Conservation (phyloP, 805 yeast genomes). For the Lachancea meyersii region DNA sequence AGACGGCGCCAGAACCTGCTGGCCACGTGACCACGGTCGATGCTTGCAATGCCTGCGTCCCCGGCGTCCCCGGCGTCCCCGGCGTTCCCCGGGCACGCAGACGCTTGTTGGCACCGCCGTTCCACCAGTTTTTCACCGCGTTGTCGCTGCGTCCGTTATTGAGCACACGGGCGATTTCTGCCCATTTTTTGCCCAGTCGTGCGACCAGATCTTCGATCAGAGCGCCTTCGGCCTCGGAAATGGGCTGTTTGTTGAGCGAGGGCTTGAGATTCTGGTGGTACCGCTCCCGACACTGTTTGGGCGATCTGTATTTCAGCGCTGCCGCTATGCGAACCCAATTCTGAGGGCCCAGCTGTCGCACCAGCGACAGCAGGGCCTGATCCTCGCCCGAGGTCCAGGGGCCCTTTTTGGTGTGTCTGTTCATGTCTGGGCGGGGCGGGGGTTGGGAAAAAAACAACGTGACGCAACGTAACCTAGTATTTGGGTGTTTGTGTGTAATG, state of each 20-base stretch:
- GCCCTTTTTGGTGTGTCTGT: conserved; percentile 37
- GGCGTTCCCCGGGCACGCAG: conserved; percentile 36
- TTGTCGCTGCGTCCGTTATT: conserved; percentile 74
- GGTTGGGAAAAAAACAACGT: neutral
- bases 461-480: too few species aligned
- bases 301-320: conserved; percentile 67
- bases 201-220: conserved; percentile 73
- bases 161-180: conserved; percentile 82
- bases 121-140: conserved; percentile 72
- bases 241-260: conserved; percentile 71
- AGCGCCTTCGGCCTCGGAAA: conserved; percentile 76
- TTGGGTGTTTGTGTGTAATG: too few species aligned
- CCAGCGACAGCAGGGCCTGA: conserved; percentile 59
- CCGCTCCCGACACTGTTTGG: conserved; percentile 87
- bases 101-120: conserved; percentile 83
- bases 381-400: conserved; percentile 92
- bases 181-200: conserved; percentile 85
- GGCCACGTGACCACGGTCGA: neutral
- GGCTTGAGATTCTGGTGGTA: conserved; percentile 91
- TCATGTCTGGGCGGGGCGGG: neutral
- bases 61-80: too few species aligned
- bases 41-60: too few species aligned
- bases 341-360: conserved; percentile 65
- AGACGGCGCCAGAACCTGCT: neutral
- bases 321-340: conserved; percentile 87